Base-by-base conservation (phyloP, 257 asterid genomes). In the Solanum rostratum region DNA sequence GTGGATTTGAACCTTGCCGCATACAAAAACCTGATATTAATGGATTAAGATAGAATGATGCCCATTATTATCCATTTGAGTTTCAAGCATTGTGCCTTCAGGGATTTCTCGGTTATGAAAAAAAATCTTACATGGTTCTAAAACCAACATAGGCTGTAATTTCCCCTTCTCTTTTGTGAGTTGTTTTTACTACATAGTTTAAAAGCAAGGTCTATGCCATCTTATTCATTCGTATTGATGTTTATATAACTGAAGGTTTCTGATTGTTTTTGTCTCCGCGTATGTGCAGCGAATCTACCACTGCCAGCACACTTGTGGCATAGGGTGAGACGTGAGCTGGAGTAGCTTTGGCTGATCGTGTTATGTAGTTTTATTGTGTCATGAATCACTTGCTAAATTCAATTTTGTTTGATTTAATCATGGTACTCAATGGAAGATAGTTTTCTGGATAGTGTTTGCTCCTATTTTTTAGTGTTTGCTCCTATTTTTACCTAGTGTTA, bases 231-330 rank as follows among this genome's bases (percentile, higher is more conserved):
- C 6, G 0, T 14, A 18, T 7, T 3, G 3, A 29, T 37, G 13
- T 20, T 4, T 68, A 18, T 68, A 16, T 37, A 18, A 68, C 49
- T 18, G 29, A 45, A 41, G 39, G 50, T 37, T 80, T 30, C 84
- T 57, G 60, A 81, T 63, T 22, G 37, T 4, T 81, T 22, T 59
- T 60, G 9, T 19, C 12, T 29, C 79, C 69, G 29, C 5, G 10
- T 20, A 41, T 79, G 76, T 93, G 90, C 94, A 94, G 98, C 14
- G 98, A 94, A 79, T 94, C 98, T 15, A 93, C 97, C 84, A 94
- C 98, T 19, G 98, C 98, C 82, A 94, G 98, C 92, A 93, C 98
- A 0, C 98, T 94, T 5, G 98, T 94, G 83, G 97, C 98, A 19
- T 94, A 85, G 71, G 62, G 16, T 37, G 45, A 59, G 43, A 7